Evolutionary conservation across 306 rosid genomes (phyloP), one percentile per base, ranked within the genome.

Genomic region (Medicago ruthenica): DNA sequence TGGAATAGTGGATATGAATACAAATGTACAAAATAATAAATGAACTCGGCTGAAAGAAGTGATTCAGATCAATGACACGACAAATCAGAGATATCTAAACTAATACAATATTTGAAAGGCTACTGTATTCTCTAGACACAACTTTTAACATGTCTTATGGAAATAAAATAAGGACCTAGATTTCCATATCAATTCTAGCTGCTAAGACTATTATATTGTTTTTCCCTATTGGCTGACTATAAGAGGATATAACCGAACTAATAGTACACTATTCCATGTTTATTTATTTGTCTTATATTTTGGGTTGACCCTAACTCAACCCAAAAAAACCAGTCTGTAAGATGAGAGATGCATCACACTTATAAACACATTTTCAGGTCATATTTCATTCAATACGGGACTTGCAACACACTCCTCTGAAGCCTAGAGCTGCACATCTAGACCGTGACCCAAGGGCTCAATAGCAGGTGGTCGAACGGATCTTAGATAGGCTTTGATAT

Each of bases 21-120:
- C 50, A 59, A 10, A 53, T 40, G 70, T 39, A 36, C 24, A 67
- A 48, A 45, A 12, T 20, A 61, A 12, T 6, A 24, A 12, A 31
- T 64, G 1, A 67, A 45, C 24, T 82, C 18, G 55, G 9, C 9
- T 16, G 57, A 31, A 71, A 54, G 15, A 63, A 55, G 11, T 61
- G 39, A 80, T 51, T 80, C 24, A 62, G 57, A 62, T 31, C 63
- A 20, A 42, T 16, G 24, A 45, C 34, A 21, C 11, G 27, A 76
- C 79, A 72, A 53, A 76, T 54, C 22, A 44, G 57, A 55, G 50
- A 71, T 64, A 65, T 53, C 63, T 55, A 55, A 71, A 76, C 78
- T 53, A 54, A 16, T 37, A 54, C 36, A 13, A 74, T 59, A 54
- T 6, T 39, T 68, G 18, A 60, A 59, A 67, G 63, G 60, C 7